phyloP scores from a whole-genome alignment of 2,329 filamentous ascomycete genomes.

The Beauveria medogensis region DNA sequence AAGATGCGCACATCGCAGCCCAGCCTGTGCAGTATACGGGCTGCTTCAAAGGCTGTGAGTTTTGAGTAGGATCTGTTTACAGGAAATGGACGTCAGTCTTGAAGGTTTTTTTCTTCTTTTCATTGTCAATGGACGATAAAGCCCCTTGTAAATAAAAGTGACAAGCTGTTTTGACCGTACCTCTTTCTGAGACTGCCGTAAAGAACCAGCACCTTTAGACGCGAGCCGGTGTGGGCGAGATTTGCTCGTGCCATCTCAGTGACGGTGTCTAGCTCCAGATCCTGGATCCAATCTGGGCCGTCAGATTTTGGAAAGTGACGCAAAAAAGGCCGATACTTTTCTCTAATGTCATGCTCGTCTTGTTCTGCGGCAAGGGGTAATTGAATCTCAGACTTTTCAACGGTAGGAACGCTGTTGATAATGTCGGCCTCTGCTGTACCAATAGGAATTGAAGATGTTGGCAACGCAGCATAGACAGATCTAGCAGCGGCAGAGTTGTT shows the following conservation, averaged over 20 bases:
- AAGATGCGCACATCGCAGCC: slow-evolving; percentile 60
- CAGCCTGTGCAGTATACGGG: slow-evolving; percentile 52
- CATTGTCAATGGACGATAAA: neutral
- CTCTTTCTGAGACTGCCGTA: slow-evolving; percentile 49
- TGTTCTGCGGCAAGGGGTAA: neutral
- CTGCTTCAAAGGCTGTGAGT: slow-evolving; percentile 51
- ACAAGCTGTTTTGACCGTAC: slow-evolving; percentile 13
- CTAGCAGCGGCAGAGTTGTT: too few species aligned
- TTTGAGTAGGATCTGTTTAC: slow-evolving; percentile 45
- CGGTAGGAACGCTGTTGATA: neutral
- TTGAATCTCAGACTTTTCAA: neutral
- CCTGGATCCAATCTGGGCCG: neutral
- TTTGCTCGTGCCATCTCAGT: neutral
- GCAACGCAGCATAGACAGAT: too few species aligned
- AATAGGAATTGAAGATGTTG: slow-evolving; percentile 31
- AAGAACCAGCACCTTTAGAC: slow-evolving; percentile 38
- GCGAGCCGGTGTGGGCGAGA: neutral
- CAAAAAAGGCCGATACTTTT: neutral
- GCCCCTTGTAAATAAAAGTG: neutral
- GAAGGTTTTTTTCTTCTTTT: too few species aligned
- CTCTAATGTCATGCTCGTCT: neutral
- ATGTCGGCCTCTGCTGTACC: neutral
- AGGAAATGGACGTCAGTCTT: neutral
- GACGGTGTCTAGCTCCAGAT: neutral
- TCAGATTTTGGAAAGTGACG: neutral